Base-by-base conservation (phyloP, 2,329 filamentous ascomycete species). In the Aspergillus versicolor region DNA sequence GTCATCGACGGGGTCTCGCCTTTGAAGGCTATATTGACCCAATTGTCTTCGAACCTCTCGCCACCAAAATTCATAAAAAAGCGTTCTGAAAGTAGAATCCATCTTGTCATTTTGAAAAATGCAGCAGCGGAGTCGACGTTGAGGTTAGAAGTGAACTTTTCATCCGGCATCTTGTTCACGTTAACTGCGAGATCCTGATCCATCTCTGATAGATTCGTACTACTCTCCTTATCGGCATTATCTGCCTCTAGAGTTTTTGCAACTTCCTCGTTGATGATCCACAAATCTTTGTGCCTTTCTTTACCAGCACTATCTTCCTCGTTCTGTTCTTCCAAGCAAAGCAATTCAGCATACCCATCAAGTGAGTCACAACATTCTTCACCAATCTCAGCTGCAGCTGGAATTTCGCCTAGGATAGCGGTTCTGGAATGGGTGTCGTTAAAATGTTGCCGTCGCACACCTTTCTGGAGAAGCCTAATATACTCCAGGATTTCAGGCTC, bases 51-150 rank as follows among this genome's bases (percentile, higher is more conserved):
- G 12, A 79, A 75, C 42, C 82, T 77, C 2, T 77, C 70, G 12
- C 81, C 81, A 59, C 77, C 78, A 21, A 75, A 65, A 58, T 92
- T 93, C 90, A 95, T 93, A 69, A 93, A 94, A 1, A 92, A 65
- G 1, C 79, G 77, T 45, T 83, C 79, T 0, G 89, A 87, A 4
- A 94, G 77, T 5, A 75, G 72, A 4, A 92, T 73, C 84, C 88
- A 91, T 9, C 75, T 79, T 3, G 75, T 72, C 2, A 87, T 67
- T 44, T 82, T 76, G 45, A 94, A 84, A 0, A 93, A 68, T 17
- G 77, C 71, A 2, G 82, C 76, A 49, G 84, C 83, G 2, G 79
- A 78, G 15, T 83, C 69, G 2, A 77, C 66, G 45, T 62, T 64
- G 19, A 65, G 62, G n/a, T 43, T 15, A 12, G 56, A 24, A 11